Conservation (phyloP, 345 rosid genomes). For the Adansonia digitata region DNA sequence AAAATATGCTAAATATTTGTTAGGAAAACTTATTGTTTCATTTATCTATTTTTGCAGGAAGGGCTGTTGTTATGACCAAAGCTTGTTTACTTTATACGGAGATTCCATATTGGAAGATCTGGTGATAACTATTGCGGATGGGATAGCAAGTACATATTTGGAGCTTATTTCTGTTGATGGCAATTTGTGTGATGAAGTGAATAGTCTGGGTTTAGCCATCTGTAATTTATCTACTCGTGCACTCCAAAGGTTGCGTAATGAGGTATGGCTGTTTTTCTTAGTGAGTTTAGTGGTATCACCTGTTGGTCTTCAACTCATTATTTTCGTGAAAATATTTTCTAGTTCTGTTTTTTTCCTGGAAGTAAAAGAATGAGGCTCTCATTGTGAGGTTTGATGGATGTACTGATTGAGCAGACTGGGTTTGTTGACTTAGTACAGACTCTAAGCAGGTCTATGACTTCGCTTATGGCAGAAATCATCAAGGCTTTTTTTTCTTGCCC, state of each 20-base stretch:
- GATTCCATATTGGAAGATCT: slow-evolving; percentile 80
- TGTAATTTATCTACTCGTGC: slow-evolving; percentile 80
- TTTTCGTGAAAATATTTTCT: background rate
- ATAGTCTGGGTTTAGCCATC: slow-evolving; percentile 42
- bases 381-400: background rate
- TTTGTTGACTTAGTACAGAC: background rate
- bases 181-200: slow-evolving; percentile 55
- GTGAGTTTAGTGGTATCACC: background rate
- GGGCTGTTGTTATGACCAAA: slow-evolving; percentile 42
- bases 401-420: background rate
- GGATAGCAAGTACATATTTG: slow-evolving; percentile 70
- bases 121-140: slow-evolving; percentile 80
- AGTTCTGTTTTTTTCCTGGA: background rate
- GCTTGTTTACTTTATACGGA: slow-evolving; percentile 54
- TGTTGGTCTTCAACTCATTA: background rate
- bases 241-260: slow-evolving; percentile 82
- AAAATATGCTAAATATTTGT: background rate
- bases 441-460: background rate
- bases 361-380: background rate
- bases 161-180: slow-evolving; percentile 95
- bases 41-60: slow-evolving; percentile 36
- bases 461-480: background rate
- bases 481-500: background rate
- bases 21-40: slow-evolving; percentile 9
- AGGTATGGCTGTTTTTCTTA: slow-evolving; percentile 38